phyloP scores from a whole-genome alignment of 2,329 filamentous ascomycete genomes.

The Monilinia laxa region DNA sequence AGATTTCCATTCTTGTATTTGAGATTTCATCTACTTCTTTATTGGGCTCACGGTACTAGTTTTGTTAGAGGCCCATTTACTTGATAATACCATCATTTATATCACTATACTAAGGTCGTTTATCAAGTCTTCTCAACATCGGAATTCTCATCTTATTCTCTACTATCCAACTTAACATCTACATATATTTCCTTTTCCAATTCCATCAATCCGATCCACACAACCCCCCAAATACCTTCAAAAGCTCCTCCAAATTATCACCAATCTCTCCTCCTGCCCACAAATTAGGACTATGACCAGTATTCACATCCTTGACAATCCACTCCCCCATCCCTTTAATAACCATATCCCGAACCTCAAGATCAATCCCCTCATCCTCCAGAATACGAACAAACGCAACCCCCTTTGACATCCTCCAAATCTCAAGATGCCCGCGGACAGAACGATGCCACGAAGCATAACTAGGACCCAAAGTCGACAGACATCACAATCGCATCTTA shows the following conservation, averaged over 20 bases:
- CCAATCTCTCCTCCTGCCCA: neutral
- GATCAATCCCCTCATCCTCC: neutral
- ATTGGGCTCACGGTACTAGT: too few species aligned
- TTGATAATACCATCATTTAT: too few species aligned
- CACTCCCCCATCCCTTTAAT: slow-evolving; percentile 1
- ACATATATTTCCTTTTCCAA: too few species aligned
- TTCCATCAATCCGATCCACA: neutral
- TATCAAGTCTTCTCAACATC: too few species aligned
- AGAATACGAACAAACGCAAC: slow-evolving; percentile 7
- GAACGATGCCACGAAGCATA: slow-evolving; percentile 10
- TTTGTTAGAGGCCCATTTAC: too few species aligned
- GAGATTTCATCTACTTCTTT: too few species aligned
- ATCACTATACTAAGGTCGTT: too few species aligned
- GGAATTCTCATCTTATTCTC: too few species aligned
- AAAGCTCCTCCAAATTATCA: neutral
- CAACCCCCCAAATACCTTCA: neutral
- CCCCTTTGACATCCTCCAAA: neutral
- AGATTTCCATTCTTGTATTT: too few species aligned
- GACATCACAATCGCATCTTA: slow-evolving; percentile 14
- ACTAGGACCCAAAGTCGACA: slow-evolving; percentile 8
- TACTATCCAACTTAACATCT: too few species aligned
- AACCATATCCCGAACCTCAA: slow-evolving; percentile 1
- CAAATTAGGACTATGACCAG: slow-evolving; percentile 4
- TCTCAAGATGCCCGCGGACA: slow-evolving; percentile 12
- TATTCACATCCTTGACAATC: slow-evolving; percentile 7